Percentiles rank a stretch among this genome's conserved stretches.
Conservation (phyloP, 371 early-diverging fungal species). For the Mucor indicus region DNA sequence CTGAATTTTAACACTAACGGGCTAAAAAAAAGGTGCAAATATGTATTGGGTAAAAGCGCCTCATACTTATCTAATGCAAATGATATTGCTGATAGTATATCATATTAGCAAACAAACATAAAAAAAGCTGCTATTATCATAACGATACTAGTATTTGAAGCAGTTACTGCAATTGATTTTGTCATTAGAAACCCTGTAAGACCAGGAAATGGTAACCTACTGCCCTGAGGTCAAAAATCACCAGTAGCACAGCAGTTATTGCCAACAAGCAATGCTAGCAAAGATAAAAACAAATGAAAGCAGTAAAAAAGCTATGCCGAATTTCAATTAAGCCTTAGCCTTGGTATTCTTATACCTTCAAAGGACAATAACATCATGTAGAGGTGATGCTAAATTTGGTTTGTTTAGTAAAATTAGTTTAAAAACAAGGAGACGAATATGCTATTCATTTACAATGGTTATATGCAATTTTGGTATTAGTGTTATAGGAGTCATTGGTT, state of each 20-base stretch:
- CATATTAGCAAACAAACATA: background rate
- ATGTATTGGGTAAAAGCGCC: no score
- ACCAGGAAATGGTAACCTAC: constrained; percentile 54
- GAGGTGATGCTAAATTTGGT: constrained; percentile 73
- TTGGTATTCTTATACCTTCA: constrained; percentile 52
- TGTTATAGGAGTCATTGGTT: constrained; percentile 59
- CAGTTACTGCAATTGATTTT: constrained; percentile 69
- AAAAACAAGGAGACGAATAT: constrained; percentile 53
- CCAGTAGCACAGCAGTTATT: constrained; percentile 36
- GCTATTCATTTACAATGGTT: background rate
- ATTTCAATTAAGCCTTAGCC: no score
- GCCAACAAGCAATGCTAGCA: no score
- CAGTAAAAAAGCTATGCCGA: no score
- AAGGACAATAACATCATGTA: background rate
- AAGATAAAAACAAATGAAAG: no score
- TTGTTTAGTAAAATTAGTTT: constrained; percentile 52
- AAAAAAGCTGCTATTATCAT: constrained; percentile 31
- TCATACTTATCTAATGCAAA: background rate
- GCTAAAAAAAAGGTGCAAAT: no score
- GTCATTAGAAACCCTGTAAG: constrained; percentile 62
- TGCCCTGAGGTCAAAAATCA: constrained; percentile 17
- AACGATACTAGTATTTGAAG: no score
- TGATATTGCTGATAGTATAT: background rate
- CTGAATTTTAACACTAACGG: no score
- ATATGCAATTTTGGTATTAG: background rate